Conservation (phyloP, 148 eudicot genomes). For the Spergularia bocconei region DNA sequence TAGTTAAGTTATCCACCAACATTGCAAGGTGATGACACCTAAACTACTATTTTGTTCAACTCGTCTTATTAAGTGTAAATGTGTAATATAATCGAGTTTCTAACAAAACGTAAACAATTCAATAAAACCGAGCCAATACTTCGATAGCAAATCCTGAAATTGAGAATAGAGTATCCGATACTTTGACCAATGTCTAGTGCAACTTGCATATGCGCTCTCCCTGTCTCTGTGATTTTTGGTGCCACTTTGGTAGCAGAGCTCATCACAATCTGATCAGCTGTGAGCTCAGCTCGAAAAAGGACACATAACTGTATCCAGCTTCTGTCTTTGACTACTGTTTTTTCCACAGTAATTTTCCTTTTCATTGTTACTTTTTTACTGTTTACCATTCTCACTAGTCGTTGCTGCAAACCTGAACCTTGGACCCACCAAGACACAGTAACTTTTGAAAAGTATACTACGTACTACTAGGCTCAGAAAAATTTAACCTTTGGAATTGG, state of each 20-base stretch:
- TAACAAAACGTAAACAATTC: no score
- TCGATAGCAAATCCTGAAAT: no score
- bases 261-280: not conserved
- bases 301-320: constrained; percentile 11
- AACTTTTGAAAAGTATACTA: constrained; percentile 18
- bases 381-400: no score
- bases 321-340: constrained; percentile 19
- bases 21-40: no score
- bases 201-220: constrained; percentile 8
- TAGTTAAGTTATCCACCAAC: no score
- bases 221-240: not conserved
- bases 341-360: no score
- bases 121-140: no score
- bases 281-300: not conserved
- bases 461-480: not conserved
- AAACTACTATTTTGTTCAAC: no score
- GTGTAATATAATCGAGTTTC: no score
- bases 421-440: not conserved
- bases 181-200: constrained; percentile 17
- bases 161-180: no score
- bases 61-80: no score
- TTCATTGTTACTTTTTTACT: no score
- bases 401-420: not conserved
- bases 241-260: constrained; percentile 20
- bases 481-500: not conserved